phyloP scores from a whole-genome alignment of 768 basidiomycete species.

The Mycena crocata region DNA sequence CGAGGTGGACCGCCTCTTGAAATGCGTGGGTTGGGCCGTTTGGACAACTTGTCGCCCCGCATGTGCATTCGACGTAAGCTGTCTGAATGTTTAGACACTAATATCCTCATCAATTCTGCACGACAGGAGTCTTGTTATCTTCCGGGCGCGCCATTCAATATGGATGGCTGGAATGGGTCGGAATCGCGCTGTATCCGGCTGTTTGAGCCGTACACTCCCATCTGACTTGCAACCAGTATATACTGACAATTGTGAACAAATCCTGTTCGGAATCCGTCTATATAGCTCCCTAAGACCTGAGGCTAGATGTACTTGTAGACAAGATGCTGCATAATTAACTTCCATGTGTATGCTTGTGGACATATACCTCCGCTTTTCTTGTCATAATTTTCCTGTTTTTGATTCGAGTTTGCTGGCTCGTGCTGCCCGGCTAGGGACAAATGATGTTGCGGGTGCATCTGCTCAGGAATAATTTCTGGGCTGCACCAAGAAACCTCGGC shows the following conservation, averaged over 20 bases:
- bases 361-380: not conserved
- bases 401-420: not conserved
- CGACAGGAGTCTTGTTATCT: conserved; percentile 29
- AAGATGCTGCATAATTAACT: too few relatives aligned
- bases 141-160: conserved; percentile 24
- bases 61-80: conserved; percentile 58
- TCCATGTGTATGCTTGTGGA: not conserved
- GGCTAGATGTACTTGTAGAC: too few relatives aligned
- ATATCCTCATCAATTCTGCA: not conserved
- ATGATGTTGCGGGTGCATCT: not conserved
- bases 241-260: too few relatives aligned
- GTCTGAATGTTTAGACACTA: conserved; percentile 13
- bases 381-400: too few relatives aligned
- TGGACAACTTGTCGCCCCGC: conserved; percentile 62
- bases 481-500: conserved; percentile 29
- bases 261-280: too few relatives aligned
- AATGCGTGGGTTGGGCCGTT: conserved; percentile 64
- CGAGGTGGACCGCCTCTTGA: conserved; percentile 52
- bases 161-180: conserved; percentile 21
- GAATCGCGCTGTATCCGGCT: conserved; percentile 19
- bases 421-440: not conserved
- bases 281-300: too few relatives aligned
- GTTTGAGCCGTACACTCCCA: conserved; percentile 25
- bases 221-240: not conserved
- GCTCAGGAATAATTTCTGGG: conserved; percentile 14